Percentiles rank a stretch among this genome's conserved stretches.
These are phyloP conservation scores for Senna tora DNA, from an alignment of 306 rosid genomes.

Conservation along the genomic window DNA sequence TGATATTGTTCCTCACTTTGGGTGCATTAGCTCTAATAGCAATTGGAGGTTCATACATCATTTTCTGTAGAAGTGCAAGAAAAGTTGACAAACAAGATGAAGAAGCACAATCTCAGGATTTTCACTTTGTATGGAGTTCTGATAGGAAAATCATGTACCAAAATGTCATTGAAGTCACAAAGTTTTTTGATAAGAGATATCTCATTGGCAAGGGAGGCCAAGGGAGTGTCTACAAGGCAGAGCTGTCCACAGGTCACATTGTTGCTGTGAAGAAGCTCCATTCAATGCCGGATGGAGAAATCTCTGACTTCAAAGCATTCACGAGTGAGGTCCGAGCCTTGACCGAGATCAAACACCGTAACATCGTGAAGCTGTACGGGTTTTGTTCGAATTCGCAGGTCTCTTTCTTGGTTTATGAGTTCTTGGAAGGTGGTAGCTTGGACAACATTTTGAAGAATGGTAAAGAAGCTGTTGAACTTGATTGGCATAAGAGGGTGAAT, in stretches of 20 bases:
- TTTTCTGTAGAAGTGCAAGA: not conserved
- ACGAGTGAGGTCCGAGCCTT: conserved; percentile 23
- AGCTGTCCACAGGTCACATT: conserved; percentile 11
- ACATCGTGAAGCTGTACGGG: conserved; percentile 26
- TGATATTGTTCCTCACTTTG: conserved; percentile 1
- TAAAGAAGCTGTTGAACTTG: conserved; percentile 1
- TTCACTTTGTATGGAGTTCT: conserved; percentile 35
- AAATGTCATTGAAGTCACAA: not conserved
- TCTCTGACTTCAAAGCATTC: not conserved
- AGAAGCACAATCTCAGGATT: not conserved
- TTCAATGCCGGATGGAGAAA: not conserved
- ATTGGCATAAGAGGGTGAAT: conserved; percentile 25
- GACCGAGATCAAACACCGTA: conserved; percentile 31
- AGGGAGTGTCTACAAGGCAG: conserved; percentile 31
- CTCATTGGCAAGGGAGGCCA: conserved; percentile 5
- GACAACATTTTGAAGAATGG: conserved; percentile 15
- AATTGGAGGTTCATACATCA: not conserved
- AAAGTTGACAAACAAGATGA: too few relatives aligned
- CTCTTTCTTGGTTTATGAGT: conserved; percentile 31
- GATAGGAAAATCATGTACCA: conserved; percentile 20
- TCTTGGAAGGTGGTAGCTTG: conserved; percentile 26
- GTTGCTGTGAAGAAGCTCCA: conserved; percentile 41
- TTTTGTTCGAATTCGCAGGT: conserved; percentile 6
- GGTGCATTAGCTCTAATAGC: not conserved
- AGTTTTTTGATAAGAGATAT: not conserved